These are phyloP conservation scores for Kalaharituber pfeilii DNA, from an alignment of 2,329 filamentous ascomycete species.

Conservation along the genomic window DNA sequence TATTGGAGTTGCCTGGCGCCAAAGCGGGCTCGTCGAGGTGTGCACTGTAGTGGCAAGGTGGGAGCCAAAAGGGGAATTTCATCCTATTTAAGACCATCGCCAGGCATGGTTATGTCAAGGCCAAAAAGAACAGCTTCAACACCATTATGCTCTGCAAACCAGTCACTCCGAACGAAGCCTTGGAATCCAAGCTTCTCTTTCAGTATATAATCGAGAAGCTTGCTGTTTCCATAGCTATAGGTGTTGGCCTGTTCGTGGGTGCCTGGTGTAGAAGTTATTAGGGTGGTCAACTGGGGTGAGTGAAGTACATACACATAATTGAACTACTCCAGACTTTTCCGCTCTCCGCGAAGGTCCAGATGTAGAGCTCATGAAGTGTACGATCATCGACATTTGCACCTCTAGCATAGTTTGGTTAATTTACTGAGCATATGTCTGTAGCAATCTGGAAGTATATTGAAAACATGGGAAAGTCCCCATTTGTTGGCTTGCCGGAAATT, in stretches of 20 bases:
- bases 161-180: conserved; percentile 19
- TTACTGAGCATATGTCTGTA: conserved; percentile 40
- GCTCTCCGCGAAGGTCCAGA: conserved; percentile 62
- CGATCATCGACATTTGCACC: conserved; percentile 54
- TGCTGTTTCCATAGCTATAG: conserved; percentile 35
- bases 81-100: conserved; percentile 32
- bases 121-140: conserved; percentile 13
- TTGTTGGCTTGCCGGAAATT: conserved; percentile 35
- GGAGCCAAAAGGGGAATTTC: conserved; percentile 39
- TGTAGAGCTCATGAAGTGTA: conserved; percentile 56
- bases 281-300: conserved; percentile 51
- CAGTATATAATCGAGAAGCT: conserved; percentile 34
- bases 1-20: conserved; percentile 24
- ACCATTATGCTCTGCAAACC: conserved; percentile 16
- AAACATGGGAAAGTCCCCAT: conserved; percentile 32
- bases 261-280: conserved; percentile 37
- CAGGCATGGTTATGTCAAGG: conserved; percentile 35
- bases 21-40: conserved; percentile 31
- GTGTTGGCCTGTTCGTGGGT: conserved; percentile 32
- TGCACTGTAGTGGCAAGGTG: conserved; percentile 36
- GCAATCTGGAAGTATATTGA: conserved; percentile 25
- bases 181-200: conserved; percentile 41
- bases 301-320: conserved; percentile 36
- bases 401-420: conserved; percentile 58
- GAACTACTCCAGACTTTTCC: conserved; percentile 48